A percentile compares a stretch with the other conserved stretches of the same genome.
Conservation (phyloP, 2,329 filamentous ascomycete genomes). For the Hypoxylon sp. region DNA sequence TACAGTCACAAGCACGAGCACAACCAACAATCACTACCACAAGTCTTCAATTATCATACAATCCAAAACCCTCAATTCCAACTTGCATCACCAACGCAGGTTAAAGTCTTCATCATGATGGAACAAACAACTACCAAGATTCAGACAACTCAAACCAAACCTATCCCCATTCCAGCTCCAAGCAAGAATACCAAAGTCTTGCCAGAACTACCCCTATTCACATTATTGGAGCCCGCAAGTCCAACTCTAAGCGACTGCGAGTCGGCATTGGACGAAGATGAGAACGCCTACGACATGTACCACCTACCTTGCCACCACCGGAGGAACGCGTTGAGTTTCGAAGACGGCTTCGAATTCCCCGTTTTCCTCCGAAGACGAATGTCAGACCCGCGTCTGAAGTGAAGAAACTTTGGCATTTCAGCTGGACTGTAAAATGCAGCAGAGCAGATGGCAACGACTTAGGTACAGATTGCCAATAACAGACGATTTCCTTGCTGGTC, state of each 20-base stretch:
- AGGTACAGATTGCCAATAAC: background rate
- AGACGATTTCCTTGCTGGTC: background rate
- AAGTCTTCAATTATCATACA: constrained; percentile 16
- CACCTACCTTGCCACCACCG: constrained; percentile 42
- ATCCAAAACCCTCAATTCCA: background rate
- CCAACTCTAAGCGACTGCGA: constrained; percentile 42
- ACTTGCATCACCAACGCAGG: constrained; percentile 17
- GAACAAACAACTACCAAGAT: constrained; percentile 22
- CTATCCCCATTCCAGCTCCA: constrained; percentile 35
- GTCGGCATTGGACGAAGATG: constrained; percentile 42
- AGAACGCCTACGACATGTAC: constrained; percentile 37
- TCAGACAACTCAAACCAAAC: constrained; percentile 26
- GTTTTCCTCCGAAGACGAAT: constrained; percentile 41
- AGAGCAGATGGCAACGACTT: background rate
- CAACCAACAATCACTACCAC: background rate
- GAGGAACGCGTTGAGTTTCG: constrained; percentile 42
- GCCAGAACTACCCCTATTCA: constrained; percentile 16
- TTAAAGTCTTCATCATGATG: constrained; percentile 22
- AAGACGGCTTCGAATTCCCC: constrained; percentile 43
- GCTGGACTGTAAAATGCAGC: constrained; percentile 1
- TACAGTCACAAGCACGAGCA: constrained; percentile 5
- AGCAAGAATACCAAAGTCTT: constrained; percentile 28
- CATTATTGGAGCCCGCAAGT: constrained; percentile 34
- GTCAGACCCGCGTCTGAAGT: constrained; percentile 21
- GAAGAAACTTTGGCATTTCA: constrained; percentile 10